These are phyloP conservation scores for Tylopilus sp. DNA, from an alignment of 1,284 basidiomycete species.

Conservation along the genomic window DNA sequence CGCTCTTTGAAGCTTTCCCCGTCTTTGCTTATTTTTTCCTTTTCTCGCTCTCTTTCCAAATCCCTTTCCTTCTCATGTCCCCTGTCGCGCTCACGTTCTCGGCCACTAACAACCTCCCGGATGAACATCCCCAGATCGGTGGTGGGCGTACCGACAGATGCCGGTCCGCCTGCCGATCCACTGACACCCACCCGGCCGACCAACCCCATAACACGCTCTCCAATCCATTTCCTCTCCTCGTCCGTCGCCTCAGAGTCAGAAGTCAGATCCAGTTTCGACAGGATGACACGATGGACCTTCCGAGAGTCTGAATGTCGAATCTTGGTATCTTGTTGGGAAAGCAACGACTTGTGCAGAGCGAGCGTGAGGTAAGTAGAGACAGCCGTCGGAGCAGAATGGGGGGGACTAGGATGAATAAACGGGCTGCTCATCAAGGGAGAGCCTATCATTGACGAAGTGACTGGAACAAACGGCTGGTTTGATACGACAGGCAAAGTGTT, in stretches of 20 bases:
- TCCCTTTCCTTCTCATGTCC: slow-evolving; percentile 30
- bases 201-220: slow-evolving; percentile 37
- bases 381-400: not conserved
- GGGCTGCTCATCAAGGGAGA: slow-evolving; percentile 13
- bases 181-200: slow-evolving; percentile 33
- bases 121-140: slow-evolving; percentile 43
- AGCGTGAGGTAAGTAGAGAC: slow-evolving; percentile 40
- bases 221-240: slow-evolving; percentile 29
- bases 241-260: slow-evolving; percentile 33
- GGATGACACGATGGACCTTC: slow-evolving; percentile 58
- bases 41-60: slow-evolving; percentile 32
- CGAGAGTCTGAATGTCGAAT: slow-evolving; percentile 52
- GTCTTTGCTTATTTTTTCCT: slow-evolving; percentile 34
- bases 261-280: slow-evolving; percentile 45
- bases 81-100: slow-evolving; percentile 32
- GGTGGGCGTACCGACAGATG: slow-evolving; percentile 43
- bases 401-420: not conserved
- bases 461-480: slow-evolving; percentile 9
- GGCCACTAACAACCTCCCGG: slow-evolving; percentile 28
- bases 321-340: slow-evolving; percentile 50
- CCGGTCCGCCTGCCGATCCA: slow-evolving; percentile 26
- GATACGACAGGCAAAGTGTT: slow-evolving; percentile 14
- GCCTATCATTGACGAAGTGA: slow-evolving; percentile 3
- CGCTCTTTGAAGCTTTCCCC: slow-evolving; percentile 33
- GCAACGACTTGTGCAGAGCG: slow-evolving; percentile 47